These are phyloP conservation scores for Stenocarpella maydis DNA, from an alignment of 2,329 filamentous ascomycete species.

Conservation along the genomic window DNA sequence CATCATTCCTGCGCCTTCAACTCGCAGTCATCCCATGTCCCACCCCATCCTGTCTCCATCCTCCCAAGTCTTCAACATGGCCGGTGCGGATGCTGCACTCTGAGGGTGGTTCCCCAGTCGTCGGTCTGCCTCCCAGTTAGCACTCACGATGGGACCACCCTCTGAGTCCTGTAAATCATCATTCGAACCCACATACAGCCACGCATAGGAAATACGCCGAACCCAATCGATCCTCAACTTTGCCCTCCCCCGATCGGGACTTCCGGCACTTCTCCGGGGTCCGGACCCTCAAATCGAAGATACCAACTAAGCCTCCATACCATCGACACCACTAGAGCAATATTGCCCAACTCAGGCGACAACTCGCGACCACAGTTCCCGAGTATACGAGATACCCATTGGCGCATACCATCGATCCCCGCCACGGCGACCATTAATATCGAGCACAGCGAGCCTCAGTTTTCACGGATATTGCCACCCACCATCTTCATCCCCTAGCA, in stretches of 20 bases:
- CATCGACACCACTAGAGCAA: background rate
- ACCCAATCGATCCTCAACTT: background rate
- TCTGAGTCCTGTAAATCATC: slow-evolving; percentile 50
- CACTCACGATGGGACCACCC: slow-evolving; percentile 65
- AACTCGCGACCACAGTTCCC: background rate
- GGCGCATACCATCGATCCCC: background rate
- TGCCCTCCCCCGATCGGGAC: background rate
- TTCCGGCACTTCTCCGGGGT: background rate
- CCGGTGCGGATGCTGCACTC: slow-evolving; percentile 54
- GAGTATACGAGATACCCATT: background rate
- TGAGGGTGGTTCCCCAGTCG: slow-evolving; percentile 60
- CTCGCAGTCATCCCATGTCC: slow-evolving; percentile 16
- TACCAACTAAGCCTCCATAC: background rate
- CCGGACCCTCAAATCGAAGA: slow-evolving; percentile 8
- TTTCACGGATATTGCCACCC: background rate
- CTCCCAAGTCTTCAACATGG: slow-evolving; percentile 49
- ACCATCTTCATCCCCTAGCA: no score
- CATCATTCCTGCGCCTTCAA: background rate
- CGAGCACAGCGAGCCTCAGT: background rate
- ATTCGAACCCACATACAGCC: slow-evolving; percentile 37
- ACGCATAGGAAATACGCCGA: slow-evolving; percentile 32
- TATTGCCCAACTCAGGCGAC: background rate
- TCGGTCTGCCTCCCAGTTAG: slow-evolving; percentile 42
- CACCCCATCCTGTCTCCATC: slow-evolving; percentile 43
- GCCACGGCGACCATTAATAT: background rate